Base-by-base conservation (phyloP, 139 green algal genomes). In the Ulvella scutata region DNA sequence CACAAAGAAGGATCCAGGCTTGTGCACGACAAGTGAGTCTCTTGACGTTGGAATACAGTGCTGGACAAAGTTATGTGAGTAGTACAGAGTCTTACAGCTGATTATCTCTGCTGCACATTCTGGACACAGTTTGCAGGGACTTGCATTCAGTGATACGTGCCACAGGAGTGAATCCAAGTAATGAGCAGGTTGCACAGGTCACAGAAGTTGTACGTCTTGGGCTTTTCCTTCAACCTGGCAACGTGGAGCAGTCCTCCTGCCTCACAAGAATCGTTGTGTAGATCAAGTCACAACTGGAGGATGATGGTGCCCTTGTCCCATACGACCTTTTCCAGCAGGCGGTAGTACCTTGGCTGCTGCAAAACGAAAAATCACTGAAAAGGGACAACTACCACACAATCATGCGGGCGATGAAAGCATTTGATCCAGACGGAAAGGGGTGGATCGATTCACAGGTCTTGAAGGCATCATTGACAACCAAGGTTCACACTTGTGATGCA, bases 331-430 rank as follows among this genome's bases (percentile, higher is more conserved):
- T 73, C 35, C 2, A 76, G 62, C 62, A 79, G 62, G 39, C 72
- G 17, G 43, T 76, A 6, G 51, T 72, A 31, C 38, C 62, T 37
- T 76, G 39, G 73, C 61, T 60, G 33, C 39, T 79, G 7, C 39
- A 75, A 38, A 77, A 72, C 37, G 74, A 76, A 59, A 79, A 73
- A 10, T 38, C 43, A 17, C 23, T 76, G 62, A 76, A 76, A 35
- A 61, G 85, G 20, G 85, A 87, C 29, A 77, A 86, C 75, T 85
- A 87, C 61, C 79, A 86, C 73, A 86, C 76, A 3, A 75, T 89
- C 0, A 76, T 87, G 37, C 78, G 85, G 0, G 82, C 85, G 1
- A 86, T 89, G 62, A 75, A 77, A 6, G 82, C 81, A 4, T 85
- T 89, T 62, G 82, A 87, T 61, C 62, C 79, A 23, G 82, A 87